These are phyloP conservation scores for Boletus sp. DNA, from an alignment of 1,284 basidiomycete species.

Conservation along the genomic window DNA sequence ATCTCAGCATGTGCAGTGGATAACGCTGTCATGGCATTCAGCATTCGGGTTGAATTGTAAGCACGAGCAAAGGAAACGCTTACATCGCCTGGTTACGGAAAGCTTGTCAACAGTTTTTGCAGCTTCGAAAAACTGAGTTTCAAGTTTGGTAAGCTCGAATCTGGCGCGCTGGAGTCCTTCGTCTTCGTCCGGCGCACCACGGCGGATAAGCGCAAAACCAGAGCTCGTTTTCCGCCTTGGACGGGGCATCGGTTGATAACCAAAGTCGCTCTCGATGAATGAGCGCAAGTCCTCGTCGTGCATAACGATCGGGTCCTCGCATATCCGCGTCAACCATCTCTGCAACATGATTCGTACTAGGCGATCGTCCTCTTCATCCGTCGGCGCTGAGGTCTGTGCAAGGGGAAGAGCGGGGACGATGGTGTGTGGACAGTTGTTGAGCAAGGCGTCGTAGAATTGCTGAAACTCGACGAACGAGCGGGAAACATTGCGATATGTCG, in stretches of 20 bases:
- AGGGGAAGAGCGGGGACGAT: constrained; percentile 89
- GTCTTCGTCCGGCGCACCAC: constrained; percentile 77
- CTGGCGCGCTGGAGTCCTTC: constrained; percentile 84
- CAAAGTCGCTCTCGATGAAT: constrained; percentile 95
- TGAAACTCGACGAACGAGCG: constrained; percentile 90
- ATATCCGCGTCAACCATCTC: constrained; percentile 86
- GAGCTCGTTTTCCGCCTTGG: constrained; percentile 66
- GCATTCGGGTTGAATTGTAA: neutral
- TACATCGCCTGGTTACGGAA: constrained; percentile 75
- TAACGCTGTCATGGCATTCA: constrained; percentile 48
- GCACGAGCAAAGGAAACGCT: constrained; percentile 18
- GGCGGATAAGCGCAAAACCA: constrained; percentile 64
- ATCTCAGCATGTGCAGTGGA: constrained; percentile 77
- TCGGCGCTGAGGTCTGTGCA: constrained; percentile 88
- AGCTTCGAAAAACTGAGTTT: constrained; percentile 84
- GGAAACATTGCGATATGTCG: constrained; percentile 86
- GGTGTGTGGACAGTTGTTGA: constrained; percentile 83
- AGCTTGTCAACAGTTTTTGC: constrained; percentile 85
- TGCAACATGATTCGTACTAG: constrained; percentile 90
- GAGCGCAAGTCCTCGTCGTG: constrained; percentile 87
- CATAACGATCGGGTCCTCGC: constrained; percentile 82
- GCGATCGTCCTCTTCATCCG: constrained; percentile 94
- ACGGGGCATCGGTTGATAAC: constrained; percentile 78
- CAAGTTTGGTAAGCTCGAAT: constrained; percentile 85
- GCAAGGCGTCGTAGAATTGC: constrained; percentile 83